phyloP scores from a whole-genome alignment of 1,284 basidiomycete genomes.

The Lignosus rhinocerotis region DNA sequence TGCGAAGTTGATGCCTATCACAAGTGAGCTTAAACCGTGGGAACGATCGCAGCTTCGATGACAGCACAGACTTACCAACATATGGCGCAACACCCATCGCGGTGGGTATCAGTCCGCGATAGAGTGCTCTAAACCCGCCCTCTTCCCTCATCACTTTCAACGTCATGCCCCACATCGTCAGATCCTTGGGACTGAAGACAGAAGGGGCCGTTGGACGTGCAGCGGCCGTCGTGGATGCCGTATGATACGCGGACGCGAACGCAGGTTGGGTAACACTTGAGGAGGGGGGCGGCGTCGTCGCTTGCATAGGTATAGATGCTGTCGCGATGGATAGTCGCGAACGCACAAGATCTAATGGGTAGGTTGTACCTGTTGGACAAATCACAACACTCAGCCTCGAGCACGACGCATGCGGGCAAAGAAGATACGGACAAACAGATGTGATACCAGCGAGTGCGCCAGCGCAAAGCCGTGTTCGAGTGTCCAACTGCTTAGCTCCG shows the following conservation, averaged over 20 bases:
- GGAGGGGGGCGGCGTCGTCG: conserved; percentile 23
- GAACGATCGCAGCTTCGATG: conserved; percentile 3
- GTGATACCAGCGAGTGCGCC: conserved; percentile 92
- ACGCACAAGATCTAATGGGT: conserved; percentile 90
- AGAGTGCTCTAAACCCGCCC: conserved; percentile 84
- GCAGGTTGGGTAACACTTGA: conserved; percentile 33
- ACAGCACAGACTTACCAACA: conserved; percentile 43
- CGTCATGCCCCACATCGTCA: conserved; percentile 89
- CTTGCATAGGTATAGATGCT: conserved; percentile 57
- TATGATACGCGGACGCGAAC: conserved; percentile 55
- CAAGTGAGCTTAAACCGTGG: conserved; percentile 5
- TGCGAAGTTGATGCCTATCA: conserved; percentile 79
- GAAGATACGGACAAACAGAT: conserved; percentile 49
- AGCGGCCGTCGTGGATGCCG: conserved; percentile 37
- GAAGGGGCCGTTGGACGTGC: conserved; percentile 29
- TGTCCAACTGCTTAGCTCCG: conserved; percentile 77
- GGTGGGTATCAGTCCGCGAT: conserved; percentile 87
- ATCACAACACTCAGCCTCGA: conserved; percentile 1
- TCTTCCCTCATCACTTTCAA: conserved; percentile 88
- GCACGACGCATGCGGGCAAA: conserved; percentile 3
- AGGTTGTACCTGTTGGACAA: conserved; percentile 70
- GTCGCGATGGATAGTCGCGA: conserved; percentile 93
- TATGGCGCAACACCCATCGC: conserved; percentile 93
- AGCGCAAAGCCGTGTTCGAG: conserved; percentile 76
- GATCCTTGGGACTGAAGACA: conserved; percentile 50